phyloP scores from a whole-genome alignment of 768 basidiomycete species.

The Mycena polygramma region DNA sequence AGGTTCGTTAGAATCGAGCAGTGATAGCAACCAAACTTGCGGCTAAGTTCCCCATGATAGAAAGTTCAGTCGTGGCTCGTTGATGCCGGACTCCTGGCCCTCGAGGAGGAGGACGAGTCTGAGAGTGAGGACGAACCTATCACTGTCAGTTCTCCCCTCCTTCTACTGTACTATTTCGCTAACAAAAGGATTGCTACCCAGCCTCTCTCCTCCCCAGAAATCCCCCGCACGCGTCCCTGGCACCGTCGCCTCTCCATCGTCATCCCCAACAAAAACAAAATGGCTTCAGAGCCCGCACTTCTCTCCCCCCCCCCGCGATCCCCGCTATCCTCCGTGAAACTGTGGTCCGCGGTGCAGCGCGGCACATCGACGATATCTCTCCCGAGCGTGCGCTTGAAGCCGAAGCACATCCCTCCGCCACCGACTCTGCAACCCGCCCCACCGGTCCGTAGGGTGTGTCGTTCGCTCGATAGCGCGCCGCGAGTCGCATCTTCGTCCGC shows the following conservation, averaged over 20 bases:
- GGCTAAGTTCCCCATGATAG: too few species aligned
- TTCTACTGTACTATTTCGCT: too few species aligned
- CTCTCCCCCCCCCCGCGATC: slow-evolving; percentile 13
- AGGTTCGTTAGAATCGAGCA: too few species aligned
- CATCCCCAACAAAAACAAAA: slow-evolving; percentile 1
- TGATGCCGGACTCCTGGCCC: slow-evolving; percentile 9
- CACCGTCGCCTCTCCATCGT: slow-evolving; percentile 25
- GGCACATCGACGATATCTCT: background rate
- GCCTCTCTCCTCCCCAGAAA: background rate
- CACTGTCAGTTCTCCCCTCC: too few species aligned
- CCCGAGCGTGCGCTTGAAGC: slow-evolving; percentile 8
- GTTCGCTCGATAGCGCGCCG: background rate
- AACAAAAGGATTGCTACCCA: too few species aligned
- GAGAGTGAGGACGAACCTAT: background rate
- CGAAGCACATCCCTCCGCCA: background rate
- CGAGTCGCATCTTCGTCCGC: background rate
- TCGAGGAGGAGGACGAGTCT: slow-evolving; percentile 7
- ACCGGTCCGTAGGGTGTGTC: background rate
- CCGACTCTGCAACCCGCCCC: background rate
- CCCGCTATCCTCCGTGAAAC: slow-evolving; percentile 13
- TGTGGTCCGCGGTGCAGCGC: slow-evolving; percentile 25
- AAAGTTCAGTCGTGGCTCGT: slow-evolving; percentile 29
- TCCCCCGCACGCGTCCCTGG: slow-evolving; percentile 18
- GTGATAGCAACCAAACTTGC: too few species aligned
- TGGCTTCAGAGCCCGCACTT: background rate